phyloP scores from a whole-genome alignment of 306 rosid species.

The Vachellia pachyceras region DNA sequence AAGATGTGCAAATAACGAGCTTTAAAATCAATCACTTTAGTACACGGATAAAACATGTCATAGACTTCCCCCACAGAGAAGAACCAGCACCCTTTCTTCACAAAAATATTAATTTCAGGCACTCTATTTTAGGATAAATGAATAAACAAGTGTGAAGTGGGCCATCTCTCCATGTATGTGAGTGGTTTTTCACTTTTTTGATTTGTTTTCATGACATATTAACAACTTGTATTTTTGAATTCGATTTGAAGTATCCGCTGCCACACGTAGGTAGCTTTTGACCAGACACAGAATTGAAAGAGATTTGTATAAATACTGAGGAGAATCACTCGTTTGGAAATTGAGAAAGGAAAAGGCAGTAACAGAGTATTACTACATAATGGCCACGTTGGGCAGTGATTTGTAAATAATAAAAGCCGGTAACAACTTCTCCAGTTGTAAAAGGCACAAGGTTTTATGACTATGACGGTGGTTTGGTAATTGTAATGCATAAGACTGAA shows the following conservation, averaged over 20 bases:
- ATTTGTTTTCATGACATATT: conserved; percentile 16
- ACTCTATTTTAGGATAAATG: conserved; percentile 16
- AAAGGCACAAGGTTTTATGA: conserved; percentile 42
- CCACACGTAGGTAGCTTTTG: conserved; percentile 44
- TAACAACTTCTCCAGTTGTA: conserved; percentile 46
- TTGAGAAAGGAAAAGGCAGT: conserved; percentile 25
- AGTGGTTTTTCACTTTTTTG: background rate
- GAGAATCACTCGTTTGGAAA: background rate
- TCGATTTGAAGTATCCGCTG: conserved; percentile 38
- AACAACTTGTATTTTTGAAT: background rate
- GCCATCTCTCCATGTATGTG: background rate
- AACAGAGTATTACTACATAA: conserved; percentile 16
- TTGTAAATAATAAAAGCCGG: conserved; percentile 33
- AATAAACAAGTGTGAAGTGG: background rate
- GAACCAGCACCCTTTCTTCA: background rate
- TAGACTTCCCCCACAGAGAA: background rate
- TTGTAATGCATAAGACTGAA: background rate
- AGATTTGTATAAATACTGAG: conserved; percentile 19
- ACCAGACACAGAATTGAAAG: conserved; percentile 46
- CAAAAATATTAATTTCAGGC: conserved; percentile 15
- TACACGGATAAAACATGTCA: background rate
- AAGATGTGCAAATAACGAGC: background rate
- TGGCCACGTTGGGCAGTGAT: conserved; percentile 15
- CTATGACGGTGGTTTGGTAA: conserved; percentile 16
- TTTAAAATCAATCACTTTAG: background rate